A percentile compares a stretch with the other conserved stretches of the same genome.
phyloP scores from a whole-genome alignment of 1,139 yeast genomes.

The Kluyveromyces marxianus region DNA sequence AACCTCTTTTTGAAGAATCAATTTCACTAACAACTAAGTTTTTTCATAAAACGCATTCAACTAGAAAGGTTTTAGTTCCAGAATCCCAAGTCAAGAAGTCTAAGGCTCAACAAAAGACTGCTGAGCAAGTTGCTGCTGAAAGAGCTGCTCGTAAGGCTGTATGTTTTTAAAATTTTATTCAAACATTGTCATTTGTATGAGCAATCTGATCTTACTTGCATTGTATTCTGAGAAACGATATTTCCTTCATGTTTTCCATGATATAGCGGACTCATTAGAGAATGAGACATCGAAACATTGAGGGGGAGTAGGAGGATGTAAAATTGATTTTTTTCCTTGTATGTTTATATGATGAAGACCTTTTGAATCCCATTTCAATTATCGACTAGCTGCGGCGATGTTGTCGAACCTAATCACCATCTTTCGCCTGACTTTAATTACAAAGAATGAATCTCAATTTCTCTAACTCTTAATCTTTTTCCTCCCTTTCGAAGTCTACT shows the following conservation, averaged over 20 bases:
- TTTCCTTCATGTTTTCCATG: too few species aligned
- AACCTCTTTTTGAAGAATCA: background rate
- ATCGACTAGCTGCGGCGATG: slow-evolving; percentile 86
- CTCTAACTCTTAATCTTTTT: background rate
- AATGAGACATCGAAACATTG: background rate
- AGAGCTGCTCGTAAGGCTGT: slow-evolving; percentile 83
- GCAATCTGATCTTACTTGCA: too few species aligned
- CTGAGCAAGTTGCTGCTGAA: slow-evolving; percentile 83
- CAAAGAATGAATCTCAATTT: background rate
- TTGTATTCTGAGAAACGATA: background rate
- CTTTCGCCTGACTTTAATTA: slow-evolving; percentile 80
- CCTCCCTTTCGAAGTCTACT: too few species aligned
- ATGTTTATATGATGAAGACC: slow-evolving; percentile 28
- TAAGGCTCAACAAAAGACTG: slow-evolving; percentile 82
- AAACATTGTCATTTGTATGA: too few species aligned
- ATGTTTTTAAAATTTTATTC: slow-evolving; percentile 38
- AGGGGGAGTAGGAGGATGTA: background rate
- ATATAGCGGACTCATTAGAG: background rate
- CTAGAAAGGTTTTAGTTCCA: slow-evolving; percentile 49
- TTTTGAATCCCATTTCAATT: slow-evolving; percentile 47
- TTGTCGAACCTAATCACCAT: slow-evolving; percentile 91
- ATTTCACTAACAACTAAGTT: slow-evolving; percentile 1
- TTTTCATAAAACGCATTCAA: slow-evolving; percentile 13
- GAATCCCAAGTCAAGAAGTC: slow-evolving; percentile 95
- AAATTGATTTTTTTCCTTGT: background rate